Conservation (phyloP, 2,329 filamentous ascomycete species). For the Neobulgaria alba region DNA sequence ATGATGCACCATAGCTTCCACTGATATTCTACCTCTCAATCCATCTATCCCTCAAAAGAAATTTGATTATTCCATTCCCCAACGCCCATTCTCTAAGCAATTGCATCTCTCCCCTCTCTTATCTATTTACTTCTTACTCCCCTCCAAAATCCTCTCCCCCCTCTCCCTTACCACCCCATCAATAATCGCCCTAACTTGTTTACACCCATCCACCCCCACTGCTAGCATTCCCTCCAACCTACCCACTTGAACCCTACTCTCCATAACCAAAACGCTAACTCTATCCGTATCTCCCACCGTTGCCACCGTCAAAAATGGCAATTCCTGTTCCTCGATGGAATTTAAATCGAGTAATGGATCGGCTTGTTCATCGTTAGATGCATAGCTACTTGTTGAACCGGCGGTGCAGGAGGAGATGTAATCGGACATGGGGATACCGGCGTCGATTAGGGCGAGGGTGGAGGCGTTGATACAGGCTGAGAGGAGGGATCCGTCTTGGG, state of each 20-base stretch:
- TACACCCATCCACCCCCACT: conserved; percentile 86
- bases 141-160: conserved; percentile 54
- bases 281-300: conserved; percentile 68
- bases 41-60: too few relatives aligned
- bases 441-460: conserved; percentile 86
- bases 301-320: conserved; percentile 81
- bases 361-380: conserved; percentile 55
- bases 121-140: background rate
- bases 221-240: conserved; percentile 88
- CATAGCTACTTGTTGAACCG: conserved; percentile 63
- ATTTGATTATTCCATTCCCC: too few relatives aligned
- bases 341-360: conserved; percentile 79
- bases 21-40: too few relatives aligned
- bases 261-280: conserved; percentile 73
- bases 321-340: conserved; percentile 71
- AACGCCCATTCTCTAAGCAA: too few relatives aligned
- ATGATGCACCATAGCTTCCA: too few relatives aligned
- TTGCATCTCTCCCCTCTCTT: too few relatives aligned
- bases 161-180: conserved; percentile 70
- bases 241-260: conserved; percentile 75
- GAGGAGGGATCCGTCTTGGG: conserved; percentile 82
- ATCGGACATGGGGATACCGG: conserved; percentile 89
- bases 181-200: conserved; percentile 71
- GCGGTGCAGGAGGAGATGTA: conserved; percentile 85
- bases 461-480: conserved; percentile 86